Base-by-base conservation (phyloP, 345 rosid genomes). In the Bretschneidera sinensis region DNA sequence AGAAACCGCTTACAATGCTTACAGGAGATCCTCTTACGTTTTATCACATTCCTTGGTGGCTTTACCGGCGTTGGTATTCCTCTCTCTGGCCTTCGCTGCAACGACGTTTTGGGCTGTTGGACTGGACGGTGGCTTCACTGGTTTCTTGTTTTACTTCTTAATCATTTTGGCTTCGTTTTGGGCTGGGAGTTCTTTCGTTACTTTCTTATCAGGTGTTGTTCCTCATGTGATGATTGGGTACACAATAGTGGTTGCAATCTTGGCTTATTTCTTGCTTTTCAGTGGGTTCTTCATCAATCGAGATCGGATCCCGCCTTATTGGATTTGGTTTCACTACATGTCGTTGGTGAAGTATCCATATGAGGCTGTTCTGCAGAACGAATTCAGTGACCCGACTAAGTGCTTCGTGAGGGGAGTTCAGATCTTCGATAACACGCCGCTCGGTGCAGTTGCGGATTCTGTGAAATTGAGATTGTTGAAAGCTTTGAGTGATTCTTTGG, bases 301-400 rank as follows among this genome's bases (percentile, higher is more conserved):
- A 1, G 89, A 88, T 39, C 74, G 99, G 13, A 94, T 94, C 53
- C 99, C 96, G 0, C 45, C 71, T 1, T 94, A 88, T 49, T 94
- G 99, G 99, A 79, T 94, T 13, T 94, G 99, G 99, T 94, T 94
- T 70, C 99, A 94, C 60, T 94, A 94, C 81, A 15, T 94, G 64
- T 94, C 99, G 0, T 77, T 94, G 0, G 91, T 94, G 11, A 94
- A 94, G 43, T 94, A 94, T 76, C 97, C 99, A 0, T 94, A 79
- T 25, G 99, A 90, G 55, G 99, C 83, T 0, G 99, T 94, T 4
- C 57, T 94, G 47, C 92, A 76, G 17, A 90, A 86, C 57, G 99
- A 94, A 54, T 94, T 90, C 69, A 73, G 76, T 5, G 59, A 94
- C 65, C 83, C 89, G 0, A 34, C 62, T 3, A 85, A 86, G 71